phyloP scores from a whole-genome alignment of 768 basidiomycete species.

The Candolleomyces aberdarensis region DNA sequence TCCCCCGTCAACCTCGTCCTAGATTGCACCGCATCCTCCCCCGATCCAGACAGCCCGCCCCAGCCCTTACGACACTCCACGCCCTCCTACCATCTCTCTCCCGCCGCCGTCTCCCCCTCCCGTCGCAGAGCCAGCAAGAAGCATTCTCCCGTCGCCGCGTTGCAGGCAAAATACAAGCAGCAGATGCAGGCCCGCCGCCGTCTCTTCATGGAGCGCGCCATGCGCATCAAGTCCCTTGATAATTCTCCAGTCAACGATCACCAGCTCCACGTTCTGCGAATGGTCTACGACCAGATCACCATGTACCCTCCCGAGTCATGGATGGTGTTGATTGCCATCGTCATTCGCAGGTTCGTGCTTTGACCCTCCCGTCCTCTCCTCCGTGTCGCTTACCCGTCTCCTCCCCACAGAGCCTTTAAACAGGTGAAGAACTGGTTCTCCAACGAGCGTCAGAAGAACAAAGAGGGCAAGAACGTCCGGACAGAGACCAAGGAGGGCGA shows the following conservation, averaged over 20 bases:
- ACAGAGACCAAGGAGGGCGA: constrained; percentile 36
- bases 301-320: constrained; percentile 63
- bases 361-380: constrained; percentile 1
- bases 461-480: constrained; percentile 37
- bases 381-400: constrained; percentile 5
- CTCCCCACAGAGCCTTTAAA: constrained; percentile 43
- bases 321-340: constrained; percentile 55
- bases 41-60: constrained; percentile 14
- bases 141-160: constrained; percentile 20
- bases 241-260: constrained; percentile 56
- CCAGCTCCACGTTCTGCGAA: constrained; percentile 56
- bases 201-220: constrained; percentile 33
- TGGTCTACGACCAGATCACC: constrained; percentile 64
- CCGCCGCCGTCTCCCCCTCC: constrained; percentile 22
- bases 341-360: constrained; percentile 47
- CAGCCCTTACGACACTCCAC: constrained; percentile 27
- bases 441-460: constrained; percentile 54
- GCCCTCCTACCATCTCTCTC: constrained; percentile 21
- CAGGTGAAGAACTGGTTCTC: constrained; percentile 70
- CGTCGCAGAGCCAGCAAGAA: constrained; percentile 24
- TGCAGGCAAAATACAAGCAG: constrained; percentile 22
- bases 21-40: constrained; percentile 14
- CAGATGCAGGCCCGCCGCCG: constrained; percentile 31
- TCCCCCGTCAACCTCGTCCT: constrained; percentile 23
- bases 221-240: constrained; percentile 41